These are phyloP conservation scores for Chaetomium strumarium DNA, from an alignment of 2,329 filamentous ascomycete genomes.

Conservation along the genomic window DNA sequence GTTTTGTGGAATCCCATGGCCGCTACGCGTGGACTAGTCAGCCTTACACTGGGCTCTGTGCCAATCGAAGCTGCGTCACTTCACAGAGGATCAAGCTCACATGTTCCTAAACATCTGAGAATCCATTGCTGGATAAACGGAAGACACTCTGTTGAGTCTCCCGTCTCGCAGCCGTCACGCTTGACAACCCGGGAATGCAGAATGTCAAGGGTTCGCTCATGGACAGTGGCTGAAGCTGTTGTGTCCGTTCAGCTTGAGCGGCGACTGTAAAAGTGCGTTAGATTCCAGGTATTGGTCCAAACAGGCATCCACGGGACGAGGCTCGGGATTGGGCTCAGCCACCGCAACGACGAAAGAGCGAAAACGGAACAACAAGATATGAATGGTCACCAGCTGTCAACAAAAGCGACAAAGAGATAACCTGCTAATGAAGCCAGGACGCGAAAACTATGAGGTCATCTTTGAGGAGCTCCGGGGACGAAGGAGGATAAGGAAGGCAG, in stretches of 20 bases:
- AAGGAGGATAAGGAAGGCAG: no score
- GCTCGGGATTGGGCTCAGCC: neutral
- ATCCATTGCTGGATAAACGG: slow-evolving; percentile 8
- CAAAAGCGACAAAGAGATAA: neutral
- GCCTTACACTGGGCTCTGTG: neutral
- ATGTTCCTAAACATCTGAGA: slow-evolving; percentile 8
- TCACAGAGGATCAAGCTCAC: slow-evolving; percentile 6
- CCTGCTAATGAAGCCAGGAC: neutral
- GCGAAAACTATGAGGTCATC: neutral
- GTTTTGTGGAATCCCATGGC: neutral
- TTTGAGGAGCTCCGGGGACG: no score
- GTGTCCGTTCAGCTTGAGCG: neutral
- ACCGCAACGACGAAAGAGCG: neutral
- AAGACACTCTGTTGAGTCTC: slow-evolving; percentile 1
- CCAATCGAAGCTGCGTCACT: neutral
- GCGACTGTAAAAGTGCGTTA: slow-evolving; percentile 4
- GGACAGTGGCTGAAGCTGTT: neutral
- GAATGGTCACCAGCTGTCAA: neutral
- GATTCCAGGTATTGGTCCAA: neutral
- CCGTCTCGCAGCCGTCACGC: neutral
- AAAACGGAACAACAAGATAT: neutral
- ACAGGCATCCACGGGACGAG: no score
- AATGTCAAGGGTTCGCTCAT: neutral
- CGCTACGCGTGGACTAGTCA: slow-evolving; percentile 5
- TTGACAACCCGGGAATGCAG: neutral